Evolutionary conservation across 2,329 filamentous ascomycete genomes (phyloP), one percentile per base, ranked within the genome.

Genomic region (Nemania sp.): DNA sequence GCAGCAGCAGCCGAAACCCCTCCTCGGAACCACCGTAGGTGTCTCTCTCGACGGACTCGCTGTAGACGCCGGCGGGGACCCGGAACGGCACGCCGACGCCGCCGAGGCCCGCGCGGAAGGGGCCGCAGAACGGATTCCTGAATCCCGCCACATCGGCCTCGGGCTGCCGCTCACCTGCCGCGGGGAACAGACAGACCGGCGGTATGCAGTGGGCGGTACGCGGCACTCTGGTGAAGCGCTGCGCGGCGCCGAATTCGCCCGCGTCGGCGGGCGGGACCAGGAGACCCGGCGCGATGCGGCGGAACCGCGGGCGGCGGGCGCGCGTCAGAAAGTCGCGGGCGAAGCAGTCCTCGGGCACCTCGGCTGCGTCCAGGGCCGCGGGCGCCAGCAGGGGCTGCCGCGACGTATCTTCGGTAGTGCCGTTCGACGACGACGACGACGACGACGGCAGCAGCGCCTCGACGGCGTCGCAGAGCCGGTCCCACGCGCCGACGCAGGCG

Each of bases 151-250:
- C 13, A 13, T 35, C 11, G 21, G 54, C 54, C 37, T 57, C 25
- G 25, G 4, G 25, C 29, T 29, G 46, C 6, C 65, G 65, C 29
- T 11, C 42, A 15, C 37, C 34, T 17, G 32, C 56, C 29, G 67
- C 48, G 29, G 67, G 64, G 54, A 74, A 73, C 62, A 74, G 64
- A 34, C 63, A 67, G 54, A 73, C 64, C 43, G 71, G 69, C 50
- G 71, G 70, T 47, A 67, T 42, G 39, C 29, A 45, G 2, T 51
- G 43, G 11, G 54, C 43, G 45, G 15, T 35, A 49, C 62, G 47
- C 58, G 51, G 54, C 48, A 70, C 55, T 11, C 48, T 62, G 39
- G 51, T 64, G 45, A 71, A 69, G 48, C 48, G 37, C 60, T 72
- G 68, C 17, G 43, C 50, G 20, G 63, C 64, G n/a, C 60, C 49